Evolutionary conservation across 1,139 yeast species (phyloP), one percentile per base, ranked within the genome.

Genomic region (Magnusiomyces sp.): DNA sequence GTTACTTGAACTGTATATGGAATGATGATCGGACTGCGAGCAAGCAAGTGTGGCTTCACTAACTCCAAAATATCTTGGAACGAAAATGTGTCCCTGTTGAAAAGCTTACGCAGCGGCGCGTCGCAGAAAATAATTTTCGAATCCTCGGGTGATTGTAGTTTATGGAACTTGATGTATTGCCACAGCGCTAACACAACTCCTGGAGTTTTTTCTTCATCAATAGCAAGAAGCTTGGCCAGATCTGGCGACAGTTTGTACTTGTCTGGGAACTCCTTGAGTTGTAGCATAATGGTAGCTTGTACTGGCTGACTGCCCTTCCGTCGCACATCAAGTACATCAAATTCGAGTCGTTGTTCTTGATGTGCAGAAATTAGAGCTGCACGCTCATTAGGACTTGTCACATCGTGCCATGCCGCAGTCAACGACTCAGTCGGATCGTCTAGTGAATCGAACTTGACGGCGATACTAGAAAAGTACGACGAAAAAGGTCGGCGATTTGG

Each of bases 301-400:
- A 89, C 73, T 56, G 86, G 84, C 51, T 73, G 73, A 31, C 72
- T 69, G 2, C 98, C 97, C 27, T 76, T 72, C 61, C 98, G 79
- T 61, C 84, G 84, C 49, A 92, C 77, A 63, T 90, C 97, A 55
- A 92, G 69, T 1, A 95, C 97, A 65, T 94, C 97, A 62, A 92
- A 89, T 51, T 79, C 83, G 0, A 73, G 74, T 34, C 57, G 54
- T 17, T 51, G 48, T 11, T 53, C 53, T 36, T 45, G 48, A 33
- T 46, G 50, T 4, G 54, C 40, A 2, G 50, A 54, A 11, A 50
- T 50, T 2, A 51, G 50, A n/a, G 56, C 40, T 14, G 19, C 42
- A 7, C 43, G 17, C 43, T 54, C 36, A 10, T 32, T 38, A 5
- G 23, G n/a, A 16, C 33, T 38, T 2, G 39, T 33, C n/a, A 33